These are phyloP conservation scores for Starmera caribaea DNA, from an alignment of 805 yeast species.

Conservation along the genomic window DNA sequence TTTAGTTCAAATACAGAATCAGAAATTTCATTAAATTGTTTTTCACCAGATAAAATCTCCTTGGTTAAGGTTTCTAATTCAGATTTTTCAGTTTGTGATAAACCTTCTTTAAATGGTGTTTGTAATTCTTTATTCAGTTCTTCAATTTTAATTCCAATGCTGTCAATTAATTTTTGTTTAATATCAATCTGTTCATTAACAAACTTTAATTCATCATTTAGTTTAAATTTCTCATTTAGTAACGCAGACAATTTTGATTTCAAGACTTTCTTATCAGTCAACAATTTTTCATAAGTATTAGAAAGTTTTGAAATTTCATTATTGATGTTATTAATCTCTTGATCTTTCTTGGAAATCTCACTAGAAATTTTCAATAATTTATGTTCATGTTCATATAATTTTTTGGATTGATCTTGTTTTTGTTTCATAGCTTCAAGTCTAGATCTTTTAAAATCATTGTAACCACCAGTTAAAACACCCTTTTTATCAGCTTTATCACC, in stretches of 20 bases:
- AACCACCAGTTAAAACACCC: conserved; percentile 89
- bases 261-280: conserved; percentile 32
- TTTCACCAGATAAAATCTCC: conserved; percentile 29
- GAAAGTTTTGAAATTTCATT: conserved; percentile 29
- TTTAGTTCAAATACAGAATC: conserved; percentile 34
- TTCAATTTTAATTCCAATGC: conserved; percentile 26
- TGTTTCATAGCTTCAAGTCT: conserved; percentile 61
- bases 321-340: conserved; percentile 39
- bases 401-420: conserved; percentile 42
- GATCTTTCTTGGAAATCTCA: conserved; percentile 36
- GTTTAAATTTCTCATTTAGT: conserved; percentile 29
- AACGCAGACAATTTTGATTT: conserved; percentile 32
- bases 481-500: conserved; percentile 83
- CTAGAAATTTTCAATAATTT: conserved; percentile 29
- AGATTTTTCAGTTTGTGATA: conserved; percentile 39
- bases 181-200: conserved; percentile 3
- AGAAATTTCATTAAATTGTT: conserved; percentile 29
- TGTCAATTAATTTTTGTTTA: background rate
- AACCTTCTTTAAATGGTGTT: conserved; percentile 42
- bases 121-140: conserved; percentile 36
- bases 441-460: conserved; percentile 55
- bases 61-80: conserved; percentile 27
- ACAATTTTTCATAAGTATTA: conserved; percentile 32
- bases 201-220: conserved; percentile 32
- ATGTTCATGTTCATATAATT: conserved; percentile 30